Percentiles rank a stretch among this genome's conserved stretches.
Evolutionary conservation across 306 rosid species (phyloP).

Genomic region (Fagus sylvatica): DNA sequence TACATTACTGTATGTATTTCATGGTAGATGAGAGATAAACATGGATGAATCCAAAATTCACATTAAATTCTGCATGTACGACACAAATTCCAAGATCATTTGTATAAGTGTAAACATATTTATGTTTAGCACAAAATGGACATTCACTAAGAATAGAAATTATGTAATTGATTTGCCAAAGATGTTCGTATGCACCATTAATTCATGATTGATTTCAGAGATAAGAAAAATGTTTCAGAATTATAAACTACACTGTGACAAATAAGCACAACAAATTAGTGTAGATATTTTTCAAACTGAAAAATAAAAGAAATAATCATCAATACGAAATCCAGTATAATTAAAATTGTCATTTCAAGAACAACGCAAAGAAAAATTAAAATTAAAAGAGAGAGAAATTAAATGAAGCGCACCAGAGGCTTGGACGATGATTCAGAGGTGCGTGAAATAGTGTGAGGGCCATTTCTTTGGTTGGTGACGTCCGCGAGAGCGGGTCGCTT

Average conservation of each 20-base stretch:
- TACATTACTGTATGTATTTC: not conserved
- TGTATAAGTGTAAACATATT: not conserved
- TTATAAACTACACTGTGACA: not conserved
- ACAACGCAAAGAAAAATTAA: not conserved
- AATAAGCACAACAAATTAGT: not conserved
- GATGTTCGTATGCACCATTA: not conserved
- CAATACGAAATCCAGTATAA: not conserved
- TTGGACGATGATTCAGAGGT: constrained; percentile 23
- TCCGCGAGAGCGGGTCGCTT: constrained; percentile 57
- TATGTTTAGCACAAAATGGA: not conserved
- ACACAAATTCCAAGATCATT: not conserved
- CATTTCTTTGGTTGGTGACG: constrained; percentile 44
- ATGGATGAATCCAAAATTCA: not conserved
- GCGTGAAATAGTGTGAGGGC: constrained; percentile 15
- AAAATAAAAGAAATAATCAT: not conserved
- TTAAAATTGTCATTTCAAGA: not conserved
- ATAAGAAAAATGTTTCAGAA: not conserved
- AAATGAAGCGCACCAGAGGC: constrained; percentile 40
- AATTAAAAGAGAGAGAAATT: not conserved
- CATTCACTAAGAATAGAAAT: not conserved
- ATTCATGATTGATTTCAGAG: no score
- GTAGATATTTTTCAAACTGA: no score
- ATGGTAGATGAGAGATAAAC: no score
- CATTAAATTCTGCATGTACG: not conserved
- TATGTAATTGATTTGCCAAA: not conserved